Conservation (phyloP, 768 basidiomycete genomes). For the Ephemerocybe angulata region DNA sequence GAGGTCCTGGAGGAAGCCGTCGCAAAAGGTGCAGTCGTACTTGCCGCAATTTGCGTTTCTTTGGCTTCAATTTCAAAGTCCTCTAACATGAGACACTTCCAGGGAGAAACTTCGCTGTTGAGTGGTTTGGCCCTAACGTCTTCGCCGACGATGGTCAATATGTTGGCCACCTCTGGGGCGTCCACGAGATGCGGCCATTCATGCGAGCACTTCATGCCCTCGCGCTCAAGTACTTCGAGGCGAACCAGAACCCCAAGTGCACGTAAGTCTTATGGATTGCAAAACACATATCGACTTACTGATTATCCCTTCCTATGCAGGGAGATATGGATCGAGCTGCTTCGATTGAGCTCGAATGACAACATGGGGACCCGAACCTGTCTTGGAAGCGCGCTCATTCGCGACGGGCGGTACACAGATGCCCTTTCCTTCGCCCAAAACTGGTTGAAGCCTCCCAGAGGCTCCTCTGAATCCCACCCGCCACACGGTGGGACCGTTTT, state of each 20-base stretch:
- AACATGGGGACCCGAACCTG: constrained; percentile 35
- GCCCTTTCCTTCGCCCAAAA: constrained; percentile 39
- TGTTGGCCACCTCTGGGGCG: constrained; percentile 3
- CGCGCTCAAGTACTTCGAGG: constrained; percentile 1
- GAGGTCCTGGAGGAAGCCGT: constrained; percentile 25
- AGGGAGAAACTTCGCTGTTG: background rate
- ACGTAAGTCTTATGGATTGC: background rate
- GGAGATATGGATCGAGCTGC: constrained; percentile 26
- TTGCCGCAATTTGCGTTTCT: background rate
- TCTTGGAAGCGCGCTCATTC: constrained; percentile 37
- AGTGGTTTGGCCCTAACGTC: background rate
- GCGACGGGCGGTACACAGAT: constrained; percentile 28
- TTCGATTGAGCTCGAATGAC: constrained; percentile 41
- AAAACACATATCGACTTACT: background rate
- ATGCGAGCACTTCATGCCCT: background rate
- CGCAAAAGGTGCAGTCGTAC: too few species aligned
- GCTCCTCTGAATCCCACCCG: constrained; percentile 12
- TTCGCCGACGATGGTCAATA: background rate
- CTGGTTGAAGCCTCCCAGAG: constrained; percentile 23
- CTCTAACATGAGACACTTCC: background rate
- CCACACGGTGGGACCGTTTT: constrained; percentile 26
- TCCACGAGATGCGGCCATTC: background rate
- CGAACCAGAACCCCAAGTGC: background rate
- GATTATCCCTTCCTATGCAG: background rate
- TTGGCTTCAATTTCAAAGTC: background rate